Conservation (phyloP, 345 rosid genomes). For the Eucalyptus marginata region DNA sequence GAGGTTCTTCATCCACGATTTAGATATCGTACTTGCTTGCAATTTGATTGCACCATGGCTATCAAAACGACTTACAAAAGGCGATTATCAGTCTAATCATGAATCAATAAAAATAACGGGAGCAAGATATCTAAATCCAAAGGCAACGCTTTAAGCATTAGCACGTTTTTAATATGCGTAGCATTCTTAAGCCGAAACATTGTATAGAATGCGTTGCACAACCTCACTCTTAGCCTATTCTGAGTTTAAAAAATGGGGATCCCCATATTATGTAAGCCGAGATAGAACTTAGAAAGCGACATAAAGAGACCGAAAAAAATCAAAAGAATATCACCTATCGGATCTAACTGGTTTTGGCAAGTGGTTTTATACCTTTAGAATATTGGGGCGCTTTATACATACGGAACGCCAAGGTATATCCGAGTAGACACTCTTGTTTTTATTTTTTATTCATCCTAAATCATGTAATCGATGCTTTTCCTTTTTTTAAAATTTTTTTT, state of each 20-base stretch:
- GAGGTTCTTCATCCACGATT: background rate
- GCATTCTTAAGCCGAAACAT: background rate
- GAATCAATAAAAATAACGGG: background rate
- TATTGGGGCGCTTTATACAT: no score
- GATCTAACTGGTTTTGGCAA: background rate
- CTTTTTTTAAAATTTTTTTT: no score
- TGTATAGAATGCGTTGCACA: background rate
- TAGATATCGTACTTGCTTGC: background rate
- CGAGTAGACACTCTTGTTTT: no score
- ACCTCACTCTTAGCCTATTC: background rate
- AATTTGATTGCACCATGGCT: background rate
- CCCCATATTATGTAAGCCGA: background rate
- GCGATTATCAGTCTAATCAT: background rate
- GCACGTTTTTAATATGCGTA: background rate
- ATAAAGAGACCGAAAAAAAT: no score
- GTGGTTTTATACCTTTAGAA: no score
- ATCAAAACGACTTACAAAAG: background rate
- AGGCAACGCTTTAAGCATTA: background rate
- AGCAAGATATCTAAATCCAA: background rate
- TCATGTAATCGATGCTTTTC: background rate
- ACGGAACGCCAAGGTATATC: background rate
- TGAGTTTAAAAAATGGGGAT: background rate
- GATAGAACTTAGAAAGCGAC: background rate
- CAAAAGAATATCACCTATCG: background rate
- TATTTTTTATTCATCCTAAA: background rate